A percentile compares a stretch with the other conserved stretches of the same genome.
Evolutionary conservation across 2,329 filamentous ascomycete species (phyloP).

Genomic region (Hymenoscyphus infarciens): DNA sequence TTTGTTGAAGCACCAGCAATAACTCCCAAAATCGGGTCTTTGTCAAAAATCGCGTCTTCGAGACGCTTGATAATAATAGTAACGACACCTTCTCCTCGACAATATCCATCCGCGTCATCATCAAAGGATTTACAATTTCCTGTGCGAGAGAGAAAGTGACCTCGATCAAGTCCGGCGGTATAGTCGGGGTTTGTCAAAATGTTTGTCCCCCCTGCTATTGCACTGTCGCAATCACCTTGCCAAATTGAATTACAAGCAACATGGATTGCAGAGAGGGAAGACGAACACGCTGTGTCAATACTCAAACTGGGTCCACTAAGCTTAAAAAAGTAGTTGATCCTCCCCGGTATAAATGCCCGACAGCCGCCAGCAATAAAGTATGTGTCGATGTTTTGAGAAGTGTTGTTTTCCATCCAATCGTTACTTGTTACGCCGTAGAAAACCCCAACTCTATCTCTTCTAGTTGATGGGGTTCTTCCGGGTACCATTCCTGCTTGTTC

Average conservation of each 20-base stretch:
- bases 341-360: conserved; percentile 45
- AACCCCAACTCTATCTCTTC: conserved; percentile 39
- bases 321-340: conserved; percentile 40
- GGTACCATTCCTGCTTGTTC: conserved; percentile 72
- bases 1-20: conserved; percentile 41
- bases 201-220: conserved; percentile 41
- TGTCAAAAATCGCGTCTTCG: conserved; percentile 40
- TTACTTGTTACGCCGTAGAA: conserved; percentile 28
- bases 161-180: conserved; percentile 30
- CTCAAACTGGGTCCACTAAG: conserved; percentile 50
- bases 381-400: conserved; percentile 27
- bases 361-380: conserved; percentile 43
- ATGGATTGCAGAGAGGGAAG: conserved; percentile 52
- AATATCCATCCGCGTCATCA: conserved; percentile 59
- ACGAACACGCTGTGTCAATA: conserved; percentile 57
- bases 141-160: conserved; percentile 18
- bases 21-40: conserved; percentile 42
- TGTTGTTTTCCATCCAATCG: conserved; percentile 29
- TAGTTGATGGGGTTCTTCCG: conserved; percentile 23
- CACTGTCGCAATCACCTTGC: conserved; percentile 43
- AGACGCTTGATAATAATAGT: conserved; percentile 57
- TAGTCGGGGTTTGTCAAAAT: conserved; percentile 34
- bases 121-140: conserved; percentile 49
- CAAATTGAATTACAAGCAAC: conserved; percentile 49
- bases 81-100: conserved; percentile 58